Evolutionary conservation across 2,329 filamentous ascomycete genomes (phyloP), one percentile per base, ranked within the genome.

Genomic region (Colletotrichum eremochloae): DNA sequence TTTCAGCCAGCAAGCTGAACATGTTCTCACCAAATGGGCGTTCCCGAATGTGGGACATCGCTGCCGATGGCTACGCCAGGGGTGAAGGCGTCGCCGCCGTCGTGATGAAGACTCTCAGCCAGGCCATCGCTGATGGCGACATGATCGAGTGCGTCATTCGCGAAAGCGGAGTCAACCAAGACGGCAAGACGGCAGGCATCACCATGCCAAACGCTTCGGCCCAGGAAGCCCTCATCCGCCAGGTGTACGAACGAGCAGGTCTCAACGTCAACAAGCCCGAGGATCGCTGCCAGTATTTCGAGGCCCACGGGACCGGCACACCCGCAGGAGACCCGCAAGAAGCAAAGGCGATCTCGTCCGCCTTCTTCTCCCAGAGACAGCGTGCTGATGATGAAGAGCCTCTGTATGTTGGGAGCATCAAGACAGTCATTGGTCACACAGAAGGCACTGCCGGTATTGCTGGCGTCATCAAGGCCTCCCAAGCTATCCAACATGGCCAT

Each of bases 221-320:
- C 1, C 82, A 83, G 63, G 75, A 62, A 14, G 58, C 53, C 0
- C 56, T 80, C 2, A 81, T 81, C 44, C 57, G 75, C 67, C 63
- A 65, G 3, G 75, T 77, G 0, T 83, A 82, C 68, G 44, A 53
- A 0, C 63, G 60, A 2, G 71, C 68, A 0, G 74, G 74, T 12
- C 15, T 72, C 5, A 56, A 73, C 20, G 31, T 65, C 31, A 24
- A 40, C 12, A 68, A 76, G 7, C 75, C 72, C 5, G 65, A 63
- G n/a, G 68, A 62, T 15, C 57, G 68, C 0, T 33, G n/a, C 12
- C 63, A 72, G 44, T 75, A 75, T 44, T 68, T 80, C 36, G 77
- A 80, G 65, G 77, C 77, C 31, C 82, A 85, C 53, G 82, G 42
- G 12, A 91, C 89, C 0, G 89, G 89, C 1, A 91, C 89, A 0